A percentile compares a stretch with the other conserved stretches of the same genome.
Evolutionary conservation across 192 early-diverging fungal genomes (phyloP).

Genomic region (Dispira simplex): DNA sequence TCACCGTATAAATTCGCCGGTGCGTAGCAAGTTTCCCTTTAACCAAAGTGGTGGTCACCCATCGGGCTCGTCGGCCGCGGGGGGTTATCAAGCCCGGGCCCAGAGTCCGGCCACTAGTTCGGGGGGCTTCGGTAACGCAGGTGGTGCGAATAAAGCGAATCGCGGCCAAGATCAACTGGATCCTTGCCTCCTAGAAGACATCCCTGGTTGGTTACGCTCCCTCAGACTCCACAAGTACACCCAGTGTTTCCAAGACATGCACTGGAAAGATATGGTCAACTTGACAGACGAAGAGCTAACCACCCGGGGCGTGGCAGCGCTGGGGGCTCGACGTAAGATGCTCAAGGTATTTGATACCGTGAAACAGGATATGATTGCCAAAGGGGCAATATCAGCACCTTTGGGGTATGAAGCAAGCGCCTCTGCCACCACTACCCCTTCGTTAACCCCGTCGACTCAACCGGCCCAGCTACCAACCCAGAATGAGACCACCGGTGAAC

Average conservation of each 20-base stretch:
- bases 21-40: conserved; percentile 2
- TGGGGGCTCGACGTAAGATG: conserved; percentile 93
- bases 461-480: too few relatives aligned
- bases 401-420: not conserved
- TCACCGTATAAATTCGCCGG: conserved; percentile 1
- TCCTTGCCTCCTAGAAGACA: conserved; percentile 41
- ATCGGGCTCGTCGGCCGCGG: conserved; percentile 10
- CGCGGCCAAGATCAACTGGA: conserved; percentile 12
- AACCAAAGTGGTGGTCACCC: conserved; percentile 6
- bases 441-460: too few relatives aligned
- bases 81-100: not conserved
- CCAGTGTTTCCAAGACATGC: conserved; percentile 64
- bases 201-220: conserved; percentile 82
- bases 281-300: conserved; percentile 69
- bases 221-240: conserved; percentile 96
- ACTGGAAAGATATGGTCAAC: conserved; percentile 81
- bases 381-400: not conserved
- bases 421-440: not conserved
- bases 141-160: not conserved
- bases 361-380: conserved; percentile 12
- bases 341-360: conserved; percentile 82
- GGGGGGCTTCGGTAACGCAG: not conserved
- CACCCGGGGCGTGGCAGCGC: conserved; percentile 73
- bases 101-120: not conserved
- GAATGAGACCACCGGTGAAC: too few relatives aligned